phyloP scores from a whole-genome alignment of 495 filamentous ascomycete species.

The Friedmanniomyces simplex region DNA sequence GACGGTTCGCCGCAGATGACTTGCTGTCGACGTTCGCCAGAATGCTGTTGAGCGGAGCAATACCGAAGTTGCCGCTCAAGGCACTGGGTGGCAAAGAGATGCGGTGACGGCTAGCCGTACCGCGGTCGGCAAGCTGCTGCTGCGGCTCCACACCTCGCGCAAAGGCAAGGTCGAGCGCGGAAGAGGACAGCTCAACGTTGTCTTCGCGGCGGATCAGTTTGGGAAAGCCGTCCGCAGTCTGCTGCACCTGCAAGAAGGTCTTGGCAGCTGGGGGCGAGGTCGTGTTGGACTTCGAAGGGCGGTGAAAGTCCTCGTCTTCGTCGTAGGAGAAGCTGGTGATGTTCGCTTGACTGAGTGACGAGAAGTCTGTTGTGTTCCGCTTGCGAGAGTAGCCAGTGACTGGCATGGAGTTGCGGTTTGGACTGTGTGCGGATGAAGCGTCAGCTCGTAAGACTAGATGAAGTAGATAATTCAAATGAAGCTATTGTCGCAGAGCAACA shows the following conservation, averaged over 20 bases:
- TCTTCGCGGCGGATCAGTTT: slow-evolving; percentile 63
- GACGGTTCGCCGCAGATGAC: slow-evolving; percentile 45
- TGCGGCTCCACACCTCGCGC: slow-evolving; percentile 59
- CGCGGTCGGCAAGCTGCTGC: slow-evolving; percentile 20
- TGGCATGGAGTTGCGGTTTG: slow-evolving; percentile 86
- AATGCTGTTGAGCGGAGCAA: slow-evolving; percentile 22
- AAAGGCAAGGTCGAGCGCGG: slow-evolving; percentile 70
- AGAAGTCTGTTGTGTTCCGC: slow-evolving; percentile 42
- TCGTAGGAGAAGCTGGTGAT: slow-evolving; percentile 75
- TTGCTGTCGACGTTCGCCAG: slow-evolving; percentile 16
- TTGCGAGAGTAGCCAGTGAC: slow-evolving; percentile 53
- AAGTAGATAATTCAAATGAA: slow-evolving; percentile 1
- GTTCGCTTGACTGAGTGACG: slow-evolving; percentile 57
- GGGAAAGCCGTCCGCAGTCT: slow-evolving; percentile 73
- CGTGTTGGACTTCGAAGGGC: slow-evolving; percentile 13
- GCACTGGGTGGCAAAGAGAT: slow-evolving; percentile 21
- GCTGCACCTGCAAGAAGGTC: slow-evolving; percentile 60
- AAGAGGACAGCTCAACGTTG: slow-evolving; percentile 59
- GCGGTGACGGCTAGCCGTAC: slow-evolving; percentile 46
- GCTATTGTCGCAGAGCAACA: slow-evolving; percentile 5
- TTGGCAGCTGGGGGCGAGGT: slow-evolving; percentile 41
- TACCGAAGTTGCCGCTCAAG: slow-evolving; percentile 14
- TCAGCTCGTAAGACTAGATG: slow-evolving; percentile 9
- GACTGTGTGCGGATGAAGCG: slow-evolving; percentile 34
- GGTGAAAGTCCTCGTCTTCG: slow-evolving; percentile 62